These are phyloP conservation scores for Russula compacta DNA, from an alignment of 768 basidiomycete genomes.

Conservation along the genomic window DNA sequence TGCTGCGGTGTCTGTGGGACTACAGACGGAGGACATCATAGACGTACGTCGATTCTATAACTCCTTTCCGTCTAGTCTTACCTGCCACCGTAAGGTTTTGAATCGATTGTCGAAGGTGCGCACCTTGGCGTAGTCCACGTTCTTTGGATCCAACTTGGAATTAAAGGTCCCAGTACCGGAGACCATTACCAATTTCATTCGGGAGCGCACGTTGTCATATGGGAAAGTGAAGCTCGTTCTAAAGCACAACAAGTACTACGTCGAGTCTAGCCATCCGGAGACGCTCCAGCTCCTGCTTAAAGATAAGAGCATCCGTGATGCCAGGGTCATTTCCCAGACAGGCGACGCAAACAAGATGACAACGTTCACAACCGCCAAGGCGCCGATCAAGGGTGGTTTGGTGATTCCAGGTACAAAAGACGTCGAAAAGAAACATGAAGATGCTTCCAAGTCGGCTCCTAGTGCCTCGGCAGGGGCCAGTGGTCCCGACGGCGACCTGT, in stretches of 20 bases:
- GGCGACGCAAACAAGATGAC: constrained; percentile 69
- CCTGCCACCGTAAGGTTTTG: constrained; percentile 44
- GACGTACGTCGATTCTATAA: constrained; percentile 50
- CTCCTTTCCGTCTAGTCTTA: constrained; percentile 28
- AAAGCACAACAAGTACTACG: constrained; percentile 96
- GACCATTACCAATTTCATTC: constrained; percentile 76
- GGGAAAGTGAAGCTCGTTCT: constrained; percentile 98
- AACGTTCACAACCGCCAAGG: constrained; percentile 72
- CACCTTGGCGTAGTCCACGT: constrained; percentile 3
- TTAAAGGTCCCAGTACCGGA: constrained; percentile 85
- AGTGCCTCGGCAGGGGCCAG: constrained; percentile 21
- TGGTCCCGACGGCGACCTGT: constrained; percentile 63
- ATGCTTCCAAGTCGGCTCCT: constrained; percentile 31
- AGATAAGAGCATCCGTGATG: constrained; percentile 77
- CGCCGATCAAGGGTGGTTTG: constrained; percentile 72
- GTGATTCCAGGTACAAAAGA: constrained; percentile 82
- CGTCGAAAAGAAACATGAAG: constrained; percentile 61
- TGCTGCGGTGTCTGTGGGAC: constrained; percentile 95
- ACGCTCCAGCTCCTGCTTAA: constrained; percentile 82
- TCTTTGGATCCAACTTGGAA: constrained; percentile 1
- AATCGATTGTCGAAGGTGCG: constrained; percentile 72
- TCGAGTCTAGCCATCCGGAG: constrained; percentile 93
- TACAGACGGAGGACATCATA: constrained; percentile 97
- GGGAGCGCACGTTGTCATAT: constrained; percentile 89
- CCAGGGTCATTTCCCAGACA: constrained; percentile 63